Conservation (phyloP, 495 filamentous ascomycete species). For the Aspergillus ellipticus region DNA sequence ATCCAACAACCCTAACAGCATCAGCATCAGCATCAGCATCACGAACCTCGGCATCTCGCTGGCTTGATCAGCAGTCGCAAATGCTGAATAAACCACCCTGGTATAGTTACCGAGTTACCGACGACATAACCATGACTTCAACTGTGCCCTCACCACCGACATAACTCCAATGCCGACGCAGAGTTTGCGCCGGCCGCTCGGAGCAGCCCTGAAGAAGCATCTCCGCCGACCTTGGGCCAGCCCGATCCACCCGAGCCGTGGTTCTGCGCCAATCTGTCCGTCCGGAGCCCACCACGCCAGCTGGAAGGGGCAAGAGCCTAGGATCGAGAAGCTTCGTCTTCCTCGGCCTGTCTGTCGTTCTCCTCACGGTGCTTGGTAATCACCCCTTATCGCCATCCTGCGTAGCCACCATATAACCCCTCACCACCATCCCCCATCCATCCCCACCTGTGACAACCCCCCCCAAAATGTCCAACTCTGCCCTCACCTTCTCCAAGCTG, state of each 20-base stretch:
- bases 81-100: too few species aligned
- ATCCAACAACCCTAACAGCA: too few species aligned
- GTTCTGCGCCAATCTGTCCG: neutral
- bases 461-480: constrained; percentile 61
- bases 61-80: too few species aligned
- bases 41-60: too few species aligned
- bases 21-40: too few species aligned
- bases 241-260: neutral
- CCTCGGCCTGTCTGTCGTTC: neutral
- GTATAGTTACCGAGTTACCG: too few species aligned
- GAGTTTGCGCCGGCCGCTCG: too few species aligned
- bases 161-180: neutral
- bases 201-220: constrained; percentile 1
- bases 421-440: neutral
- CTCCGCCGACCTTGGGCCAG: neutral
- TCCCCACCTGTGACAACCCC: too few species aligned
- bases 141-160: neutral
- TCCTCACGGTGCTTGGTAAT: neutral
- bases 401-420: neutral
- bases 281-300: neutral
- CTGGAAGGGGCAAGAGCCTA: neutral
- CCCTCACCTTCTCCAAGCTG: constrained; percentile 70
- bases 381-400: neutral
- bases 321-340: constrained; percentile 1
- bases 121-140: neutral